Percentiles rank a stretch among this genome's conserved stretches.
phyloP scores from a whole-genome alignment of 371 early-diverging fungal species.

The Chytridiales sp. region DNA sequence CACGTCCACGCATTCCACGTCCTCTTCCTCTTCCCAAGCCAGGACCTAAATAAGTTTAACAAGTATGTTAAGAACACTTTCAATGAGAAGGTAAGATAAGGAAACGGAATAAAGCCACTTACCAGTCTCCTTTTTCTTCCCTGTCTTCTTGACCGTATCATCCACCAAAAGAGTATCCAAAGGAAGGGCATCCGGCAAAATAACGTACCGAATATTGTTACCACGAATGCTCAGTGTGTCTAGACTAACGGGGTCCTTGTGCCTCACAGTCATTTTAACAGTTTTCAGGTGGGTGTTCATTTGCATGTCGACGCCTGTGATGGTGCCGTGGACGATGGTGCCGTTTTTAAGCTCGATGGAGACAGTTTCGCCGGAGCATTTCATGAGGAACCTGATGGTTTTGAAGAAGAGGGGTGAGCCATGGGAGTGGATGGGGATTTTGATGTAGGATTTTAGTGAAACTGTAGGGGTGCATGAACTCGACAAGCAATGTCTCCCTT shows the following conservation, averaged over 20 bases:
- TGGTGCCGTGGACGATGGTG: conserved; percentile 91
- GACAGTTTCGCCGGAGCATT: conserved; percentile 90
- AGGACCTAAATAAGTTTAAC: conserved; percentile 17
- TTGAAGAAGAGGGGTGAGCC: no score
- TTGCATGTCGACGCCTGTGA: conserved; percentile 96
- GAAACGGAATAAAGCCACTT: conserved; percentile 1
- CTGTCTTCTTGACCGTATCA: conserved; percentile 90
- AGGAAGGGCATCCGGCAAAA: conserved; percentile 92
- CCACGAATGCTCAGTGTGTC: conserved; percentile 93
- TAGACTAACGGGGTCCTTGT: conserved; percentile 84
- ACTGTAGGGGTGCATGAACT: no score
- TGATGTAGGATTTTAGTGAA: no score
- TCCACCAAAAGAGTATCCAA: conserved; percentile 95
- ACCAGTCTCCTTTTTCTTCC: conserved; percentile 70
- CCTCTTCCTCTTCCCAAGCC: conserved; percentile 18
- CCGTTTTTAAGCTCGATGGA: conserved; percentile 96
- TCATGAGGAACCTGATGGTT: conserved; percentile 96
- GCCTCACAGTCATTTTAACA: conserved; percentile 96
- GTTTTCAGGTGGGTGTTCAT: conserved; percentile 98
- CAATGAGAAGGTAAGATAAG: conserved; percentile 25
- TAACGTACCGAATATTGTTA: conserved; percentile 91
- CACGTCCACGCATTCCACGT: conserved; percentile 36
- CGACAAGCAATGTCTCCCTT: no score
- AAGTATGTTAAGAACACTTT: neutral
- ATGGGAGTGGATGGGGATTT: no score